Conservation (phyloP, 176 grass and related monocot species). For the sorghum (Sorghum bicolor) region Sorghum_bicolor_NCBIv3 NC_012877.2:3641501-3642000, state of each 20-base stretch:
- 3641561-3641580: constrained; percentile 98
- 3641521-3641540: constrained; percentile 58
- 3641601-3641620: constrained; percentile 92
- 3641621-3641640: constrained; percentile 52
- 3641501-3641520: background rate
- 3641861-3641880: background rate
- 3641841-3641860: background rate
- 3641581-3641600: constrained; percentile 98
- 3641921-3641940: background rate
- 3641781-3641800: constrained; percentile 48
- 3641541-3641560: constrained; percentile 89
- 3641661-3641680: background rate
- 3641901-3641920: background rate
- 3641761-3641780: constrained; percentile 80
- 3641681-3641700: constrained; percentile 38
- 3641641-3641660: background rate
- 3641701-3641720: constrained; percentile 72
- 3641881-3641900: background rate
- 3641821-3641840: constrained; percentile 42
- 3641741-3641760: constrained; percentile 98
- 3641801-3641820: constrained; percentile 84
- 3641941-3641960: background rate
- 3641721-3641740: constrained; percentile 95
- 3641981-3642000: background rate
- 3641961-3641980: background rate